Conservation (phyloP, 2,329 filamentous ascomycete genomes). For the Calonectria naviculata region DNA sequence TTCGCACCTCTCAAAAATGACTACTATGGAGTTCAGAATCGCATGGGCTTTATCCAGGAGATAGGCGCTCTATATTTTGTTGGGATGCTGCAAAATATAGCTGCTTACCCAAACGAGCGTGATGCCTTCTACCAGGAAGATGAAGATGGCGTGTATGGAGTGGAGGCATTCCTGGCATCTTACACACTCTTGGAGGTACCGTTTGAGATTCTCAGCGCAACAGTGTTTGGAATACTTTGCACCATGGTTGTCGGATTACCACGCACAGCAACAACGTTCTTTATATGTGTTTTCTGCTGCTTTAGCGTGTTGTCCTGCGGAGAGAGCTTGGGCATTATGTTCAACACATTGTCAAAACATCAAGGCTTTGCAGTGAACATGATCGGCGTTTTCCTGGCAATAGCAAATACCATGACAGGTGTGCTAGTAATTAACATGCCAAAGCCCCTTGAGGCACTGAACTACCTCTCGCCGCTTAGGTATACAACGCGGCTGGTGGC, state of each 20-base stretch:
- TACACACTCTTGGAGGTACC: conserved; percentile 77
- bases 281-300: conserved; percentile 72
- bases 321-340: conserved; percentile 80
- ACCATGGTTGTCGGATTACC: conserved; percentile 73
- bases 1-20: conserved; percentile 76
- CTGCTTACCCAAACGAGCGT: conserved; percentile 76
- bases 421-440: conserved; percentile 77
- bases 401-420: conserved; percentile 77
- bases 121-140: conserved; percentile 82
- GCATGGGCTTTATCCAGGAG: conserved; percentile 78
- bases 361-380: conserved; percentile 81
- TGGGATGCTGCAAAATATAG: conserved; percentile 82
- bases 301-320: conserved; percentile 80
- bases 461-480: conserved; percentile 76
- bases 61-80: conserved; percentile 77
- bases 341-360: conserved; percentile 79
- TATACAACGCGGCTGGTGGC: conserved; percentile 52
- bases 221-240: conserved; percentile 73
- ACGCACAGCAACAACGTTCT: conserved; percentile 70
- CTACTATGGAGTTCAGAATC: conserved; percentile 75
- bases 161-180: conserved; percentile 75
- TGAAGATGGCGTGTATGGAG: conserved; percentile 75
- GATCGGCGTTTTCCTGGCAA: conserved; percentile 73
- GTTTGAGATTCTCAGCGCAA: conserved; percentile 73
- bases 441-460: conserved; percentile 70